Evolutionary conservation across 176 grass and related monocot genomes (phyloP), one percentile per base, ranked within the genome.

Genomic region (Oryza brachyantha): DNA sequence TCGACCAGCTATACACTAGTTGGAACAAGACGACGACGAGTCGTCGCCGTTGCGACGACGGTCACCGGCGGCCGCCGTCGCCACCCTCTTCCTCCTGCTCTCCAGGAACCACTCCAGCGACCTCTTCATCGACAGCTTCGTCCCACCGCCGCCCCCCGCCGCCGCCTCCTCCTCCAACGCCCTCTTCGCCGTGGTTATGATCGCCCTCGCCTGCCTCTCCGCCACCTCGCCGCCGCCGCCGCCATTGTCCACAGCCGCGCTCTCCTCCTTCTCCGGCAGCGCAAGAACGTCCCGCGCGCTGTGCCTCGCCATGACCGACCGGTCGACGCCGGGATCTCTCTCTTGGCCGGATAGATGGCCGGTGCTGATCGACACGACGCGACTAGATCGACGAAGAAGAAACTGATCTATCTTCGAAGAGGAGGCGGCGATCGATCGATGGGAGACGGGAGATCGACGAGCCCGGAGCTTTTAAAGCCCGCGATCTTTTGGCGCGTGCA

Each of bases 31-130:
- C 1, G 70, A 66, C 4, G 42, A 55, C 0, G 35, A 58, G 24
- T 81, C 54, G 26, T 24, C 12, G 48, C 26, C 38, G 38, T 13
- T 4, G 16, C 4, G 24, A 8, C 16, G 45, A 42, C 11, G 12
- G 12, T 13, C 41, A 42, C 45, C 45, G 19, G 50, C 50, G 3
- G 48, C 21, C 5, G 3, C 36, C 65, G 35, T 54, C 55, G 40
- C 1, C 14, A 22, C 7, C 35, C 28, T 80, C 61, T 32, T 82
- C 45, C 9, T 22, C 50, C 54, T 81, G 37, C 29, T 40, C 29
- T 60, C 28, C 3, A 86, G 61, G 62, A 86, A 86, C 77, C 61
- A 21, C 77, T 61, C 69, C 14, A 86, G 45, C n/a, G 84, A 86
- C 48, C 48, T 60, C 77, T 68, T 61, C 29, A 74, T 10, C 59